Evolutionary conservation across 2,329 filamentous ascomycete species (phyloP).

Genomic region (Aureobasidium subglaciale): DNA sequence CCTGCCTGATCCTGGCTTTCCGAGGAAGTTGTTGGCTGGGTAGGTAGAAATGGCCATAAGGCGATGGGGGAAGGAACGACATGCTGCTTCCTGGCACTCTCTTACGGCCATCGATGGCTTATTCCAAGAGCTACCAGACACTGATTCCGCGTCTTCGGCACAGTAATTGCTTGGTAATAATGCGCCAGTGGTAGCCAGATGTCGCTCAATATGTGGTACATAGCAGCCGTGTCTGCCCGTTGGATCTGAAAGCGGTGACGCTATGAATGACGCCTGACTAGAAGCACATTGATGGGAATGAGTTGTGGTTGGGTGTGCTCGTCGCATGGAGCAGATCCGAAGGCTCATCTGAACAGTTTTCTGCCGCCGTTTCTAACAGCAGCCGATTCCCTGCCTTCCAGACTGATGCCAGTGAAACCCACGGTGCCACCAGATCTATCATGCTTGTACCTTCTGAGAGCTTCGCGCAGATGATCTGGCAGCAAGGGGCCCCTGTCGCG

Average conservation of each 20-base stretch:
- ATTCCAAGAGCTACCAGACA: too few species aligned
- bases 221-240: too few species aligned
- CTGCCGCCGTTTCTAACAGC: slow-evolving; percentile 39
- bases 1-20: not conserved
- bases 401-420: slow-evolving; percentile 43
- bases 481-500: slow-evolving; percentile 52
- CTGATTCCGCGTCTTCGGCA: too few species aligned
- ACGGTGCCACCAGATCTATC: slow-evolving; percentile 56
- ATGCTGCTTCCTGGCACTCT: not conserved
- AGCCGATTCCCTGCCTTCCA: slow-evolving; percentile 40
- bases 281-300: too few species aligned
- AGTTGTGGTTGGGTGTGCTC: not conserved
- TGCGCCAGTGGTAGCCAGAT: too few species aligned
- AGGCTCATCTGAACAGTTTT: slow-evolving; percentile 37
- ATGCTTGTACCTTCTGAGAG: slow-evolving; percentile 60
- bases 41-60: not conserved
- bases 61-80: not conserved
- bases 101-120: too few species aligned
- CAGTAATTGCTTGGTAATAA: too few species aligned
- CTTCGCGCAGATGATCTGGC: slow-evolving; percentile 69
- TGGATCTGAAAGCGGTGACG: too few species aligned
- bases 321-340: not conserved
- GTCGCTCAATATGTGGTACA: too few species aligned
- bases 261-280: too few species aligned
- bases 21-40: not conserved